Evolutionary conservation across 306 rosid genomes (phyloP), one percentile per base, ranked within the genome.

Genomic region (Vicia faba): DNA sequence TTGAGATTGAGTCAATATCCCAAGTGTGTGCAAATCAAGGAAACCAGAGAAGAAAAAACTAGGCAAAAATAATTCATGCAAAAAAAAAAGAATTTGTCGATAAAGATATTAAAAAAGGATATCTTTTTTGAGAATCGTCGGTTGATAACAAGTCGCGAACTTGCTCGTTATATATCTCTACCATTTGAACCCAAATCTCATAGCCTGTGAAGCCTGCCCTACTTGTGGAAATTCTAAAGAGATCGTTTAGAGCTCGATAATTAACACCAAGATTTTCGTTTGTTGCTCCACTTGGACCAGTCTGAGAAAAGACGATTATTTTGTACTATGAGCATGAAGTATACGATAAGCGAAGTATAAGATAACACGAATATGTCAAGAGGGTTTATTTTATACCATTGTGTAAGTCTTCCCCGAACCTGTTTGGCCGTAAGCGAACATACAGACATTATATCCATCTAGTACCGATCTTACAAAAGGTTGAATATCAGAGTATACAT

Each of bases 321-420:
- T 65, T 61, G 64, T 54, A 54, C 63, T 45, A 70, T 74, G 66
- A 74, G 59, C 51, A 69, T 53, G 12, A 69, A 41, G 39, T 50
- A 58, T 46, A 49, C 19, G 59, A 61, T 33, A 16, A 70, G n/a
- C n/a, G 12, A 69, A 41, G 39, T 50, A 58, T 46, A 49, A 28
- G 59, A 61, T 33, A 16, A 70, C 69, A 66, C 53, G 18, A 60
- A 65, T 25, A 74, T 41, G 53, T 35, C 16, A 12, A 62, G 41
- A 78, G 3, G 62, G 69, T 71, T 63, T 69, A 56, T 79, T 71
- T 63, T 69, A 56, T 79, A 82, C 92, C 92, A 84, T 87, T 55
- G 92, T 87, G 82, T 77, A 87, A 57, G 92, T 87, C 72, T 86
- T 86, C 28, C 92, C 92, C 0, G 92, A 77, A 36, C 92, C 89